phyloP scores from a whole-genome alignment of 192 early-diverging fungal species.

The Gryganskiella cystojenkinii region DNA sequence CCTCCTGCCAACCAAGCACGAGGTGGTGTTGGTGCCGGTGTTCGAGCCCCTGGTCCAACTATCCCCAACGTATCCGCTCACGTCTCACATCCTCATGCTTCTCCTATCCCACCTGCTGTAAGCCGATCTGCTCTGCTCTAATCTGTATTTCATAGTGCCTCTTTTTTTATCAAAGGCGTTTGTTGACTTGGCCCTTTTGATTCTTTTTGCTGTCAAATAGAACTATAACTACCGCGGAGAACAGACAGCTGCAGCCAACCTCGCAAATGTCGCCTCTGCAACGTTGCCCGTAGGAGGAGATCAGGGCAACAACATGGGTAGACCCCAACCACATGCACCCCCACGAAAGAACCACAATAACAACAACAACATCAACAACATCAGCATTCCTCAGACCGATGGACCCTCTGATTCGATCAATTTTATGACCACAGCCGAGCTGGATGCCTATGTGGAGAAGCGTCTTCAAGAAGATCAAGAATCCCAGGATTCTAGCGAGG shows the following conservation, averaged over 20 bases:
- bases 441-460: constrained; percentile 40
- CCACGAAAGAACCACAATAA: constrained; percentile 6
- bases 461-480: constrained; percentile 18
- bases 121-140: background rate
- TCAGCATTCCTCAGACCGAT: constrained; percentile 76
- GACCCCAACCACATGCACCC: constrained; percentile 41
- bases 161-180: background rate
- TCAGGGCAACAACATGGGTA: constrained; percentile 44
- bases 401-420: constrained; percentile 70
- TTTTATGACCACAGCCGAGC: constrained; percentile 65
- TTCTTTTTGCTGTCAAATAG: background rate
- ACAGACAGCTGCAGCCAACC: constrained; percentile 46
- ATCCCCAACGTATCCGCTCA: background rate
- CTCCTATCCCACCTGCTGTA: background rate
- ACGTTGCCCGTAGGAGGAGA: constrained; percentile 29
- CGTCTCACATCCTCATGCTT: constrained; percentile 3
- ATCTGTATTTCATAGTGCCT: background rate
- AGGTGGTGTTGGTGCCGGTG: background rate
- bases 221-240: constrained; percentile 33
- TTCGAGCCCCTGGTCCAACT: constrained; percentile 2
- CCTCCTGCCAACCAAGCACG: constrained; percentile 4
- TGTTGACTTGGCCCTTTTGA: background rate
- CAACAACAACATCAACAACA: constrained; percentile 62
- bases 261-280: constrained; percentile 44
- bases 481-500: constrained; percentile 18